phyloP scores from a whole-genome alignment of 1,284 basidiomycete genomes.

The Trichosporon faecale region DNA sequence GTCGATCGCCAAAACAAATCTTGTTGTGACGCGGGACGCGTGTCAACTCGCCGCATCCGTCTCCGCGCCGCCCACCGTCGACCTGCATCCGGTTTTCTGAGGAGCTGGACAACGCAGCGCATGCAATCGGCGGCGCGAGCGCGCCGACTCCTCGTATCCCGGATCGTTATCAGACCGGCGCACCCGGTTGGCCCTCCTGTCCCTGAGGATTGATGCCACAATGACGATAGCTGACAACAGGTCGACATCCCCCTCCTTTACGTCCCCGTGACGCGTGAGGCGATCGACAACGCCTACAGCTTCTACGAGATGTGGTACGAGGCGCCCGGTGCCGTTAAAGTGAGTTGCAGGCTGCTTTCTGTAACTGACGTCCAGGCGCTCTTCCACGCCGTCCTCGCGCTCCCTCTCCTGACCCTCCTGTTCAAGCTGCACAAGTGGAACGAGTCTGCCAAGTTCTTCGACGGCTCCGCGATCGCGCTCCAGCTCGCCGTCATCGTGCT shows the following conservation, averaged over 20 bases:
- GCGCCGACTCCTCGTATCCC: not conserved
- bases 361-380: slow-evolving; percentile 60
- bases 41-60: not conserved
- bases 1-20: not conserved
- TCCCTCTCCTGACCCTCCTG: slow-evolving; percentile 68
- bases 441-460: slow-evolving; percentile 87
- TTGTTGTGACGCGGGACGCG: not conserved
- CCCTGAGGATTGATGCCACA: not conserved
- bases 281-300: slow-evolving; percentile 69
- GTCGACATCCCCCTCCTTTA: slow-evolving; percentile 80
- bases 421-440: slow-evolving; percentile 79
- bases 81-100: not conserved
- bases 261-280: slow-evolving; percentile 60
- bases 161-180: not conserved
- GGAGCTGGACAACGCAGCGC: not conserved
- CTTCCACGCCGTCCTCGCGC: slow-evolving; percentile 72
- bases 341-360: slow-evolving; percentile 43
- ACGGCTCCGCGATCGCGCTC: slow-evolving; percentile 62
- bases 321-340: slow-evolving; percentile 83
- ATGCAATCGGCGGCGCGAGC: not conserved
- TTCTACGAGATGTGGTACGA: slow-evolving; percentile 89
- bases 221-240: slow-evolving; percentile 50
- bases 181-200: not conserved
- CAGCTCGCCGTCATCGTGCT: slow-evolving; percentile 71
- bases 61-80: not conserved